Evolutionary conservation across 192 early-diverging fungal genomes (phyloP).

Genomic region (Thamnidium elegans): DNA sequence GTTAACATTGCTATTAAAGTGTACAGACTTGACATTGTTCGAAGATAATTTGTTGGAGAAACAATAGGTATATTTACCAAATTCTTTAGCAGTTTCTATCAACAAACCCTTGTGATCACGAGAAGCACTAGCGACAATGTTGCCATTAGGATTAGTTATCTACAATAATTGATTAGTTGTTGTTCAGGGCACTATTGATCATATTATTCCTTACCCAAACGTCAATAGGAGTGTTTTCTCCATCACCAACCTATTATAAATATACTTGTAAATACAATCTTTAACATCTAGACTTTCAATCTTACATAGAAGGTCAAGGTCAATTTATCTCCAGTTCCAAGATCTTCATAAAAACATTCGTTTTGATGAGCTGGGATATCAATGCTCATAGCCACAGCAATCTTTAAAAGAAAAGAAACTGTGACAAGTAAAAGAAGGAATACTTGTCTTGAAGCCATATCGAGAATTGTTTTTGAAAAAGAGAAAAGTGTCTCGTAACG

Average conservation of each 20-base stretch:
- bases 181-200: not conserved
- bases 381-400: not conserved
- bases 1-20: constrained; percentile 54
- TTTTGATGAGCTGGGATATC: constrained; percentile 25
- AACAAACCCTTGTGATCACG: constrained; percentile 44
- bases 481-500: no score
- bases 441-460: no score
- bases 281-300: not conserved
- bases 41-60: constrained; percentile 71
- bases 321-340: constrained; percentile 55
- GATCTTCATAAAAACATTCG: constrained; percentile 66
- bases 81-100: constrained; percentile 40
- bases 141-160: constrained; percentile 46
- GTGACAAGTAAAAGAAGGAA: constrained; percentile 4
- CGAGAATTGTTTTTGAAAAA: no score
- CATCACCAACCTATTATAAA: constrained; percentile 51
- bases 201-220: constrained; percentile 50
- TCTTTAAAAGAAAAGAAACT: not conserved
- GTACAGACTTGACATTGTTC: constrained; percentile 55
- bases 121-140: constrained; percentile 30
- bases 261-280: not conserved
- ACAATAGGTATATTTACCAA: constrained; percentile 68
- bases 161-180: constrained; percentile 10
- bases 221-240: constrained; percentile 64
- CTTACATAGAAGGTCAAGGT: constrained; percentile 60